These are phyloP conservation scores for Pseudocercospora musae DNA, from an alignment of 2,329 filamentous ascomycete species.

Conservation along the genomic window DNA sequence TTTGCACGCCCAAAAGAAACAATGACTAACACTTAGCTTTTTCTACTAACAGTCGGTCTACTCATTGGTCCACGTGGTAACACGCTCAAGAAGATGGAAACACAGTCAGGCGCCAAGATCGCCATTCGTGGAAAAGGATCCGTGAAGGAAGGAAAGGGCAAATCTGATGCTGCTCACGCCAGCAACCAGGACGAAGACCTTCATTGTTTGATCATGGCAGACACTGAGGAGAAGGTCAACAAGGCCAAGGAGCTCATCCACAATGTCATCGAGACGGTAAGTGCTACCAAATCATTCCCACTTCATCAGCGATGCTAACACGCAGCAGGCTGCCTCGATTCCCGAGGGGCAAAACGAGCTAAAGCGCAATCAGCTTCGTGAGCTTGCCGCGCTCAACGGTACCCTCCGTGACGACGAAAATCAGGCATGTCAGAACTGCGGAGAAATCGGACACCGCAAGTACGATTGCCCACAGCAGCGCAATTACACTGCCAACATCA, in stretches of 20 bases:
- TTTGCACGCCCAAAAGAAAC: conserved; percentile 23
- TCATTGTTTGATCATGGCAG: conserved; percentile 98
- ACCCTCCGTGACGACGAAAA: conserved; percentile 98
- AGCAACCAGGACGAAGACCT: conserved; percentile 99
- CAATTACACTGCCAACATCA: conserved; percentile 99
- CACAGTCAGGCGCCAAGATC: conserved; percentile 95
- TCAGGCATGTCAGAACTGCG: conserved; percentile 98
- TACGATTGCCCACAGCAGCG: conserved; percentile 97
- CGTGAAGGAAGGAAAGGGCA: conserved; percentile 98
- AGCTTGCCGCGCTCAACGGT: conserved; percentile 96
- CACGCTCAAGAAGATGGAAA: conserved; percentile 99
- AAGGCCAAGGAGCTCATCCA: conserved; percentile 98
- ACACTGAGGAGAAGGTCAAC: conserved; percentile 98
- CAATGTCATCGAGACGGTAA: conserved; percentile 96
- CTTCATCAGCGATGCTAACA: conserved; percentile 31
- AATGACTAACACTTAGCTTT: conserved; percentile 74
- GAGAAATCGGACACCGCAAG: conserved; percentile 97
- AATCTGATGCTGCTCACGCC: conserved; percentile 96
- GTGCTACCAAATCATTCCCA: conserved; percentile 38
- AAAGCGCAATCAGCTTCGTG: conserved; percentile 96
- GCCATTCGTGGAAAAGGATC: conserved; percentile 99
- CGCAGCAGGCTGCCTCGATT: conserved; percentile 82
- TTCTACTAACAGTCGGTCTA: conserved; percentile 91
- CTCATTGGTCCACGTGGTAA: conserved; percentile 99
- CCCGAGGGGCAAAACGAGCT: conserved; percentile 98